Conservation (phyloP, 2,329 filamentous ascomycete genomes). For the Ceratocystiopsis sp. region DNA sequence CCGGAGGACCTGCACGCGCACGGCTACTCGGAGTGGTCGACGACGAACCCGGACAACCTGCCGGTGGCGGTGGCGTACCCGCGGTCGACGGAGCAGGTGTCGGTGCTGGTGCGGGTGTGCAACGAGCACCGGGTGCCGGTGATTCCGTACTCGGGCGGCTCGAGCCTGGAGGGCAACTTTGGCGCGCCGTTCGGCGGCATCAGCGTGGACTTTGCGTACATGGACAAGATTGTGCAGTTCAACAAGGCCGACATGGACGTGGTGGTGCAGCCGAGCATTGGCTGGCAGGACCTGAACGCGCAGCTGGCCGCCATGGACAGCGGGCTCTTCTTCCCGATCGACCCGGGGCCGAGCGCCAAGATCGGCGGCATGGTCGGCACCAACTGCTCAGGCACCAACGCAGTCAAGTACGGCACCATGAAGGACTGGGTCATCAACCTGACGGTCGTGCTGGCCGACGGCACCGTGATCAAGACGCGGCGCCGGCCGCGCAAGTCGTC, state of each 20-base stretch:
- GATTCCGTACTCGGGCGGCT: conserved; percentile 73
- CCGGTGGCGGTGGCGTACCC: conserved; percentile 50
- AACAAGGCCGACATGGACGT: conserved; percentile 85
- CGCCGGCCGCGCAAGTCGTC: conserved; percentile 64
- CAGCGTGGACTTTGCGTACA: conserved; percentile 75
- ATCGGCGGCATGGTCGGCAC: conserved; percentile 75
- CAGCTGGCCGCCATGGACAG: conserved; percentile 47
- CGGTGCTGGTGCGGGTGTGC: conserved; percentile 49
- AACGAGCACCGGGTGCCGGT: conserved; percentile 67
- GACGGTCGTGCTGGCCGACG: conserved; percentile 65
- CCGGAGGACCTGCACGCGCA: conserved; percentile 43
- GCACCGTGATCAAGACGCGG: conserved; percentile 62
- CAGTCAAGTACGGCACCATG: conserved; percentile 71
- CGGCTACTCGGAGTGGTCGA: conserved; percentile 53
- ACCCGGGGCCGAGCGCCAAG: conserved; percentile 57
- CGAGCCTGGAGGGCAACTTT: conserved; percentile 80
- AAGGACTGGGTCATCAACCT: conserved; percentile 77
- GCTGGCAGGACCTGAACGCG: conserved; percentile 83
- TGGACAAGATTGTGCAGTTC: conserved; percentile 66
- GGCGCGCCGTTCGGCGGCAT: conserved; percentile 74
- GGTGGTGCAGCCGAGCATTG: conserved; percentile 76
- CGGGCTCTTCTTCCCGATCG: conserved; percentile 79
- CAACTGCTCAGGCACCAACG: conserved; percentile 63
- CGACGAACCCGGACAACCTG: conserved; percentile 39
- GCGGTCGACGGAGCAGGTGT: conserved; percentile 41